phyloP scores from a whole-genome alignment of 2,329 filamentous ascomycete species.

The Pleomassaria siparia region DNA sequence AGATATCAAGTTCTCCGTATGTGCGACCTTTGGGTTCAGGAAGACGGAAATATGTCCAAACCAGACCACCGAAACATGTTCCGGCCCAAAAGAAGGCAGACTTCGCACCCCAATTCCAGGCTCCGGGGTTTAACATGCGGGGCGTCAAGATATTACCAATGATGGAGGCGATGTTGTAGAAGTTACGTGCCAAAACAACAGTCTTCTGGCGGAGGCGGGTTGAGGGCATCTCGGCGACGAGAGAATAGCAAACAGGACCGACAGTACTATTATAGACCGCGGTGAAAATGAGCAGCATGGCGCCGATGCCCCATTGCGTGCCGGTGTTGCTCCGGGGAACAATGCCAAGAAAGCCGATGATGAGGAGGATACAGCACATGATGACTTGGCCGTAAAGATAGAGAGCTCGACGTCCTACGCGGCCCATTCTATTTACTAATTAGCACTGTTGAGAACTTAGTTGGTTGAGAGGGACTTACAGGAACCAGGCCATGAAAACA shows the following conservation, averaged over 20 bases:
- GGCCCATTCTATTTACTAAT: conserved; percentile 59
- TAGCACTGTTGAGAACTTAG: not conserved
- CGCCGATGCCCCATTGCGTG: conserved; percentile 48
- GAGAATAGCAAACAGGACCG: conserved; percentile 85
- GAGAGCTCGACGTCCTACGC: conserved; percentile 71
- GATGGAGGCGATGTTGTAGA: conserved; percentile 76
- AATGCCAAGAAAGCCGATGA: conserved; percentile 80
- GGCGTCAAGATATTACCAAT: conserved; percentile 59
- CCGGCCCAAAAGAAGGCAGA: conserved; percentile 86
- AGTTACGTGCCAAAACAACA: conserved; percentile 77
- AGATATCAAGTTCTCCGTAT: conserved; percentile 77
- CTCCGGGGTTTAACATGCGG: conserved; percentile 39
- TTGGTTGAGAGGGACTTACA: conserved; percentile 38
- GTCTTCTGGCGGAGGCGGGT: conserved; percentile 88
- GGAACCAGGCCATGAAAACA: conserved; percentile 75
- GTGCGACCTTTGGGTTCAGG: conserved; percentile 78
- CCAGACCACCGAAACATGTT: conserved; percentile 74
- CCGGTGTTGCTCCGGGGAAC: conserved; percentile 41
- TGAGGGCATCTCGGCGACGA: conserved; percentile 82
- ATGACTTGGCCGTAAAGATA: conserved; percentile 68
- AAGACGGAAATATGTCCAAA: conserved; percentile 76
- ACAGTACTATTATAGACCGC: conserved; percentile 83
- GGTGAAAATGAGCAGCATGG: conserved; percentile 46
- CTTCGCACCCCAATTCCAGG: conserved; percentile 70
- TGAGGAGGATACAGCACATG: conserved; percentile 65